Percentiles rank a stretch among this genome's conserved stretches.
Evolutionary conservation across 1,139 yeast genomes (phyloP).

Genomic region (Insectozyma bohioensis): DNA sequence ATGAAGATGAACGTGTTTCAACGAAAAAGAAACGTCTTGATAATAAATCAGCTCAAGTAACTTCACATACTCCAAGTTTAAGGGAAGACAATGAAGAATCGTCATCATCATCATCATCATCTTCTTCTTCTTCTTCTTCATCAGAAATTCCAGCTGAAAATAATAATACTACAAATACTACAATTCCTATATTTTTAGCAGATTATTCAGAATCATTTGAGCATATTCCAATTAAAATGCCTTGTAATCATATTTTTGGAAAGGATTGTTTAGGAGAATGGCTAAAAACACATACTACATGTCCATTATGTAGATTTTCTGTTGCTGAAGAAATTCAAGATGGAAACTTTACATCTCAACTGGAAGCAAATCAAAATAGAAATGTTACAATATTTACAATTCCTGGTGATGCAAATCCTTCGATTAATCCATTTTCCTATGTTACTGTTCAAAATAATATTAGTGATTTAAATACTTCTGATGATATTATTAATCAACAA

Average conservation of each 20-base stretch:
- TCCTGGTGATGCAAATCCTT: slow-evolving; percentile 8
- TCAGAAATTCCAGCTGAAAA: slow-evolving; percentile 2
- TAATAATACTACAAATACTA: slow-evolving; percentile 1
- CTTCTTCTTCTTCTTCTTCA: slow-evolving; percentile 4
- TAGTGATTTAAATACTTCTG: neutral
- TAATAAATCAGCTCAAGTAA: slow-evolving; percentile 6
- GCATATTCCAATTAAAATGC: slow-evolving; percentile 70
- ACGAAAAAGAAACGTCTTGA: slow-evolving; percentile 6
- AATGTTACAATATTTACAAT: slow-evolving; percentile 13
- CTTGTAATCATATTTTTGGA: slow-evolving; percentile 82
- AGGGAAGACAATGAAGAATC: slow-evolving; percentile 6
- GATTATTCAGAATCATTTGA: slow-evolving; percentile 35
- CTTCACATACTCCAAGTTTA: slow-evolving; percentile 9
- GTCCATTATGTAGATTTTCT: slow-evolving; percentile 76
- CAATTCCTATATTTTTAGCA: slow-evolving; percentile 18
- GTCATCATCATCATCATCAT: slow-evolving; percentile 5
- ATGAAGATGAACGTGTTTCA: slow-evolving; percentile 11
- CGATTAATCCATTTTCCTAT: slow-evolving; percentile 5
- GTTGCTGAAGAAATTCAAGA: slow-evolving; percentile 32
- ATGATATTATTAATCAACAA: neutral
- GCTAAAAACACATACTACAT: slow-evolving; percentile 66
- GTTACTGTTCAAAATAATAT: slow-evolving; percentile 6
- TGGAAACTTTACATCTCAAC: slow-evolving; percentile 2
- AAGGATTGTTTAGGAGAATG: slow-evolving; percentile 71
- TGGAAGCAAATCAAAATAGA: slow-evolving; percentile 5